A percentile compares a stretch with the other conserved stretches of the same genome.
Evolutionary conservation across 139 green algal genomes (phyloP).

Genomic region (Auxenochlorella pyrenoidosa): DNA sequence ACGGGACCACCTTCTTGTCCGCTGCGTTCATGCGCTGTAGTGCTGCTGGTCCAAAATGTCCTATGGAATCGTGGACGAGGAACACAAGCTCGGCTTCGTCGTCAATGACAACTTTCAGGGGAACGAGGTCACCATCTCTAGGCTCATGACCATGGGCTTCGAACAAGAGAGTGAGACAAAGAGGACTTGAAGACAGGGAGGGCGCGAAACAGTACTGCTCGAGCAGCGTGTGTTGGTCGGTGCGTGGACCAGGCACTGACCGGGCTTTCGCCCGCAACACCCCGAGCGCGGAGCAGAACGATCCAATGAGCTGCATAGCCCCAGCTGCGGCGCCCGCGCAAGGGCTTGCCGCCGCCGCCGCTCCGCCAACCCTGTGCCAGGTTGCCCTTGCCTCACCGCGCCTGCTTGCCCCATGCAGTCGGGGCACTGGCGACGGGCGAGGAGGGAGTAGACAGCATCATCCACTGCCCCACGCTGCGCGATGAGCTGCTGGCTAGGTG

Average conservation of each 20-base stretch:
- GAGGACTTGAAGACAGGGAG: too few species aligned
- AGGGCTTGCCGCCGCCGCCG: not conserved
- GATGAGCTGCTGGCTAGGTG: constrained; percentile 27
- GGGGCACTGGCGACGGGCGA: not conserved
- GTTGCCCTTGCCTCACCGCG: not conserved
- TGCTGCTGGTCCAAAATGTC: too few species aligned
- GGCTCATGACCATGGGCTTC: not conserved
- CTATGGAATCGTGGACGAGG: not conserved
- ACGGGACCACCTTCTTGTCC: too few species aligned
- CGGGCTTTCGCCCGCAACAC: not conserved
- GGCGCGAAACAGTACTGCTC: too few species aligned
- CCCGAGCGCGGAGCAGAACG: too few species aligned
- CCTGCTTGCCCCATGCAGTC: not conserved
- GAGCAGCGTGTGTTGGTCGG: not conserved
- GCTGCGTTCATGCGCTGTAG: too few species aligned
- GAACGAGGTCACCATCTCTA: not conserved
- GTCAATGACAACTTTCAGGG: not conserved
- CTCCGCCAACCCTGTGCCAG: not conserved
- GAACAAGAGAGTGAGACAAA: not conserved
- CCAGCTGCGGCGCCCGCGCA: not conserved
- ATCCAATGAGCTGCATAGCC: too few species aligned
- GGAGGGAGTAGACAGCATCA: not conserved
- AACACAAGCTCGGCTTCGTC: not conserved
- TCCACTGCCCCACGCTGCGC: constrained; percentile 42
- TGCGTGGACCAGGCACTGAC: not conserved